These are phyloP conservation scores for Cynanchum wilfordii DNA, from an alignment of 257 asterid genomes.

Conservation along the genomic window DNA sequence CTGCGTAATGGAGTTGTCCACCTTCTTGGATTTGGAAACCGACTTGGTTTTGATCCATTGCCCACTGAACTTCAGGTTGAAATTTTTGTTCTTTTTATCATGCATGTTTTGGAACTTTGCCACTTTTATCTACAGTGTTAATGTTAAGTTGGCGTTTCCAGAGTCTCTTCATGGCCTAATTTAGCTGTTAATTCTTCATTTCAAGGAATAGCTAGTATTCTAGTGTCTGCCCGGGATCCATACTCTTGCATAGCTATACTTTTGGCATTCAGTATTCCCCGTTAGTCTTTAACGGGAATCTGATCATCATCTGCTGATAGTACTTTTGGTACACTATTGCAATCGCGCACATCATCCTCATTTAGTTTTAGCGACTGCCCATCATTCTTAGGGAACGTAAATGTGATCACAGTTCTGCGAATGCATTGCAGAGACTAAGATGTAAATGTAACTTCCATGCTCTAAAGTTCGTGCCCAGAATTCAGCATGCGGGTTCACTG, in stretches of 20 bases:
- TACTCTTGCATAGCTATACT: not conserved
- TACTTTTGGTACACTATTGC: not conserved
- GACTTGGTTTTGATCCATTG: slow-evolving; percentile 80
- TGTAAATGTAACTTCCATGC: slow-evolving; percentile 98
- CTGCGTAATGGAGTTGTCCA: slow-evolving; percentile 65
- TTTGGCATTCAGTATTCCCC: not conserved
- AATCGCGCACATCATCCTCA: not conserved
- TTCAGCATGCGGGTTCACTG: slow-evolving; percentile 58
- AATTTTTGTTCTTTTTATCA: not conserved
- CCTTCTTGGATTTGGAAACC: slow-evolving; percentile 91
- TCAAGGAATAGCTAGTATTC: not conserved
- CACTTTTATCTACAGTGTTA: no score
- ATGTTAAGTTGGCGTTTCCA: not conserved
- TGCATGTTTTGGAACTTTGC: not conserved
- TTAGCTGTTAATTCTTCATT: not conserved
- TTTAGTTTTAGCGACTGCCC: not conserved
- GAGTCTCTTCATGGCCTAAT: not conserved
- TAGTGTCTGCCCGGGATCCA: not conserved
- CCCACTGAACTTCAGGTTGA: slow-evolving; percentile 74
- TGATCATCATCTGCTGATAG: not conserved
- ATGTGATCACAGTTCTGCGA: slow-evolving; percentile 11
- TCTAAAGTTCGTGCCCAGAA: slow-evolving; percentile 62
- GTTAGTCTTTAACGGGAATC: not conserved
- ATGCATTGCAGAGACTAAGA: slow-evolving; percentile 61
- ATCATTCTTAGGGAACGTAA: not conserved